Percentiles rank a stretch among this genome's conserved stretches.
These are phyloP conservation scores for Penicillium flavigenum DNA, from an alignment of 495 filamentous ascomycete genomes.

Conservation along the genomic window DNA sequence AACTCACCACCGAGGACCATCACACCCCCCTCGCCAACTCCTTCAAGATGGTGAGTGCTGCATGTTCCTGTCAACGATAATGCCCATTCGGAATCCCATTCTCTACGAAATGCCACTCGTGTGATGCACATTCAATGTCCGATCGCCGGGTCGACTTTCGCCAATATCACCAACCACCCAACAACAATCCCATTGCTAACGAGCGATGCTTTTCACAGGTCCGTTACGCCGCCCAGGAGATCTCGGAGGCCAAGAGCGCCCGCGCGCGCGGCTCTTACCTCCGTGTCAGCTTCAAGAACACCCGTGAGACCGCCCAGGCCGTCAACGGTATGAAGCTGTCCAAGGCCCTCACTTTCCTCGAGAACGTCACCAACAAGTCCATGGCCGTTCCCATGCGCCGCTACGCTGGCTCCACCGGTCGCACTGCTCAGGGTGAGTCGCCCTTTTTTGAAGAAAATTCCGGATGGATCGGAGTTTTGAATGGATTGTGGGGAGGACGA, in stretches of 20 bases:
- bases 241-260: conserved; percentile 87
- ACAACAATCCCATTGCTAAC: conserved; percentile 30
- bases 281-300: conserved; percentile 99
- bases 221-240: conserved; percentile 93
- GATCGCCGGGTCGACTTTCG: conserved; percentile 11
- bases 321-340: conserved; percentile 99
- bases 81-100: conserved; percentile 15
- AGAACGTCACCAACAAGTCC: conserved; percentile 92
- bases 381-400: conserved; percentile 97
- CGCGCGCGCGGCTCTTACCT: conserved; percentile 97
- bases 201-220: conserved; percentile 59
- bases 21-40: conserved; percentile 46
- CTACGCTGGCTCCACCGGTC: conserved; percentile 90
- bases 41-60: conserved; percentile 57
- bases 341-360: conserved; percentile 90
- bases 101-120: conserved; percentile 10
- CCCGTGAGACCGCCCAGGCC: conserved; percentile 96
- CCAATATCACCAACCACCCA: conserved; percentile 14
- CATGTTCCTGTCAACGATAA: conserved; percentile 18
- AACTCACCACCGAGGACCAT: conserved; percentile 50
- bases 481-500: not conserved
- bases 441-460: conserved; percentile 14
- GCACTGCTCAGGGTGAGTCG: conserved; percentile 90
- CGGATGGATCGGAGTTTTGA: conserved; percentile 11
- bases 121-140: conserved; percentile 11